Conservation (phyloP, 1,139 yeast species). For the Keqinozyma sinolaborantium region DNA sequence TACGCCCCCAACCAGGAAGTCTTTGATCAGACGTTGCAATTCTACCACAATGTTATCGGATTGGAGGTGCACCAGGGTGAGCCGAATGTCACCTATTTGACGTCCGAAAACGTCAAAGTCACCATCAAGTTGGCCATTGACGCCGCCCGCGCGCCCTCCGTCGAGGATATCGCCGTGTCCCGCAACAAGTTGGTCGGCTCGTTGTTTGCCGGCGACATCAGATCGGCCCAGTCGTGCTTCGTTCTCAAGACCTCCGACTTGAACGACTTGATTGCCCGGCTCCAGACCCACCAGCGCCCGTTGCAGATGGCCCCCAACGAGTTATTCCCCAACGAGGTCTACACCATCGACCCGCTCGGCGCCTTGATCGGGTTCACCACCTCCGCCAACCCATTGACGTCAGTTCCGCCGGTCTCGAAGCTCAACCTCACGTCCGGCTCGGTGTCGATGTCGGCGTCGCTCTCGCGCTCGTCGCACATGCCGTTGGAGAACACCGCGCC, state of each 20-base stretch:
- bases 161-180: constrained; percentile 21
- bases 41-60: constrained; percentile 46
- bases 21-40: constrained; percentile 35
- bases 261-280: constrained; percentile 27
- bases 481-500: constrained; percentile 1
- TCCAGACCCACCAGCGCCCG: constrained; percentile 22
- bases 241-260: constrained; percentile 35
- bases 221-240: constrained; percentile 42
- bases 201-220: constrained; percentile 43
- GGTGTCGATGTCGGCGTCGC: background rate
- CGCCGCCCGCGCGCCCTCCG: constrained; percentile 21
- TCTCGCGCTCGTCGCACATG: background rate
- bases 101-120: constrained; percentile 27
- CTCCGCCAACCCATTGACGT: constrained; percentile 53
- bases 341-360: constrained; percentile 67
- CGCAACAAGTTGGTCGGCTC: constrained; percentile 21
- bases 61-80: constrained; percentile 28
- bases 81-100: constrained; percentile 23
- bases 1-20: constrained; percentile 36
- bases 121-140: constrained; percentile 24
- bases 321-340: constrained; percentile 63
- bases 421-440: constrained; percentile 1
- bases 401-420: constrained; percentile 38
- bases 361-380: constrained; percentile 65
- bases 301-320: constrained; percentile 56